Conservation (phyloP, 176 grass and related monocot genomes). For the Metroxylon sagu region DNA sequence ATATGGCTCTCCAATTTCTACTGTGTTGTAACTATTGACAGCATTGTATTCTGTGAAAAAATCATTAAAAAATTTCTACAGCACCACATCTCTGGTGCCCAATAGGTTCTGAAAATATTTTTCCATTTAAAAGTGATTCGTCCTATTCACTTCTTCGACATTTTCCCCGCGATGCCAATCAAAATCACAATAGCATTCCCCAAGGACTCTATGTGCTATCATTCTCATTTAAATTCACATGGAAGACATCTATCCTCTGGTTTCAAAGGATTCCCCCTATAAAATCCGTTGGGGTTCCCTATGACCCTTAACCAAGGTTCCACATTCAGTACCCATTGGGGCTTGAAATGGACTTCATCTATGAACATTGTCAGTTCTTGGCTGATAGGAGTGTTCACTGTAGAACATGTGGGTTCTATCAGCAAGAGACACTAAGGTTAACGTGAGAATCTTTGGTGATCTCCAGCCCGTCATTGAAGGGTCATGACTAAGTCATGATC, state of each 20-base stretch:
- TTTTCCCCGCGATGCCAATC: not conserved
- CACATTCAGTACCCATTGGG: not conserved
- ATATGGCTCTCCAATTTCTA: not conserved
- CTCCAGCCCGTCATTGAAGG: not conserved
- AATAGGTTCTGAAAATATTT: not conserved
- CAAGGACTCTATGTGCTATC: not conserved
- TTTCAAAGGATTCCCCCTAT: too few relatives aligned
- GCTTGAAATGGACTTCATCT: not conserved
- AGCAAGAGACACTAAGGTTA: not conserved
- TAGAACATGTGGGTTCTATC: not conserved
- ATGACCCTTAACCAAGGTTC: not conserved
- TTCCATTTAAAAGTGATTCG: not conserved
- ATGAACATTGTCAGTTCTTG: not conserved
- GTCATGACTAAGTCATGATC: too few relatives aligned
- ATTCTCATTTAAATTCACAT: too few relatives aligned
- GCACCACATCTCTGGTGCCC: not conserved
- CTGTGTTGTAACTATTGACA: not conserved
- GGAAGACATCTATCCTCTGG: too few relatives aligned
- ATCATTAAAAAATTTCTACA: not conserved
- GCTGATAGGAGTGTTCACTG: too few relatives aligned
- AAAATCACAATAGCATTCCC: not conserved
- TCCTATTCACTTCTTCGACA: not conserved
- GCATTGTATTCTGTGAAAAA: not conserved
- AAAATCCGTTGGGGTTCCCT: too few relatives aligned
- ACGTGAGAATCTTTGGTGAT: not conserved